Evolutionary conservation across 2,329 filamentous ascomycete species (phyloP), one percentile per base, ranked within the genome.

Genomic region (Botrytis elliptica): DNA sequence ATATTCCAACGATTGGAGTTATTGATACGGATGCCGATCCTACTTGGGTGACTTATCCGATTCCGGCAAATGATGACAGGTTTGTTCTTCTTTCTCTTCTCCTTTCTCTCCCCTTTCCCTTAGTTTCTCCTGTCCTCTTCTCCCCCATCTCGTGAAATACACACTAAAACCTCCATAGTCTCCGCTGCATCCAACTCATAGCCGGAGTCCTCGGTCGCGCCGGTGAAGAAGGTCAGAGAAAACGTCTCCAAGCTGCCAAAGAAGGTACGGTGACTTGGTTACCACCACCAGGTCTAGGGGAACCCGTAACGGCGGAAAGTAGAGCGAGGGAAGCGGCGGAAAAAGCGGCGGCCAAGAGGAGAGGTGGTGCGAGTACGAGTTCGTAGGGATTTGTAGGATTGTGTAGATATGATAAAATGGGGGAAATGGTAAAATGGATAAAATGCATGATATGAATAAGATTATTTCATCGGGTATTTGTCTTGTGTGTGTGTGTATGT

Each of bases 1-100:
- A 92, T 80, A 93, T 99, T 73, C 96, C 96, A 1, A 98, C 96
- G 0, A 96, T 99, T 79, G 96, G 95, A 65, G 87, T 99, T 74
- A 92, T 98, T 77, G 96, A 99, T 83, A 98, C 96, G 1, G 93
- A 99, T 82, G 91, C 91, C 3, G 93, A 98, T 83, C 93, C 96
- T 0, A 93, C 93, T 0, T 95, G 93, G 89, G 94, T 98, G 69
- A 98, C 96, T 6, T 99, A 99, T 81, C 93, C 93, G 22, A 98
- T 99, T 78, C 96, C 96, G 2, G 94, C 94, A 69, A 99, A 99
- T 82, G 96, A 99, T 81, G 96, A 99, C 86, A 94, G 91, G 92
- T 93, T 82, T 80, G 86, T 82, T 44, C 67, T 25, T 25, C 22
- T 29, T 44, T 44, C 67, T 10, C 10, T 49, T 49, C 9, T 49